phyloP scores from a whole-genome alignment of 2,329 filamentous ascomycete genomes.

The Fusarium mundagurra region DNA sequence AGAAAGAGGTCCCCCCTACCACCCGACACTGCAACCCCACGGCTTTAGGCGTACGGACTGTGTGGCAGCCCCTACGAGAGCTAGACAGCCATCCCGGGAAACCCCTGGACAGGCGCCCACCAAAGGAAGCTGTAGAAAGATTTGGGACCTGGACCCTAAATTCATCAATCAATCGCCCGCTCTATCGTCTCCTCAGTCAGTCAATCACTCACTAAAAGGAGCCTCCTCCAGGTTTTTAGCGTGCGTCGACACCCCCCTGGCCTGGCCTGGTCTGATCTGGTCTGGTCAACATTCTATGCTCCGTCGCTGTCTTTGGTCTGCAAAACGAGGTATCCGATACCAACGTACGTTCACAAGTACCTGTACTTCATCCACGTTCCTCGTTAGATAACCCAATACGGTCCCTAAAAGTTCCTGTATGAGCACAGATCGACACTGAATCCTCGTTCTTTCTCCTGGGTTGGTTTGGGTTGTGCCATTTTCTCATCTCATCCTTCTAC shows the following conservation, averaged over 20 bases:
- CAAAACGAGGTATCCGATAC: slow-evolving; percentile 24
- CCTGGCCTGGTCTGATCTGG: background rate
- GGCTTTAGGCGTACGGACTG: slow-evolving; percentile 20
- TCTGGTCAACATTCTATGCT: slow-evolving; percentile 13
- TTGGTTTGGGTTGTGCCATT: background rate
- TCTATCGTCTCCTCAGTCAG: background rate
- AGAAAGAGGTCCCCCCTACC: slow-evolving; percentile 29
- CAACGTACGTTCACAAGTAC: slow-evolving; percentile 13
- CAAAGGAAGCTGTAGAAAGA: slow-evolving; percentile 15
- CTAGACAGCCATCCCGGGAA: slow-evolving; percentile 28
- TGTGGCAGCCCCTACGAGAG: slow-evolving; percentile 32
- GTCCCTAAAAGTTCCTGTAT: background rate
- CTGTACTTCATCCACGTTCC: slow-evolving; percentile 10
- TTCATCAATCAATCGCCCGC: slow-evolving; percentile 20
- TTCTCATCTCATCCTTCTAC: slow-evolving; percentile 21
- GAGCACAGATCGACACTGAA: slow-evolving; percentile 32
- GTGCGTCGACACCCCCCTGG: slow-evolving; percentile 13
- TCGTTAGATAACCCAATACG: slow-evolving; percentile 10
- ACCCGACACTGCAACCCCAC: slow-evolving; percentile 28
- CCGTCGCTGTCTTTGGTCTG: slow-evolving; percentile 6
- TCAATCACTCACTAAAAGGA: slow-evolving; percentile 9
- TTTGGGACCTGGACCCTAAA: slow-evolving; percentile 23
- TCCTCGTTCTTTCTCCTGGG: slow-evolving; percentile 28
- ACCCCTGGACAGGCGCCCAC: slow-evolving; percentile 28
- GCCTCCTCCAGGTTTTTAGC: slow-evolving; percentile 5